Conservation (phyloP, 257 asterid species). For the Rhazya stricta region DNA sequence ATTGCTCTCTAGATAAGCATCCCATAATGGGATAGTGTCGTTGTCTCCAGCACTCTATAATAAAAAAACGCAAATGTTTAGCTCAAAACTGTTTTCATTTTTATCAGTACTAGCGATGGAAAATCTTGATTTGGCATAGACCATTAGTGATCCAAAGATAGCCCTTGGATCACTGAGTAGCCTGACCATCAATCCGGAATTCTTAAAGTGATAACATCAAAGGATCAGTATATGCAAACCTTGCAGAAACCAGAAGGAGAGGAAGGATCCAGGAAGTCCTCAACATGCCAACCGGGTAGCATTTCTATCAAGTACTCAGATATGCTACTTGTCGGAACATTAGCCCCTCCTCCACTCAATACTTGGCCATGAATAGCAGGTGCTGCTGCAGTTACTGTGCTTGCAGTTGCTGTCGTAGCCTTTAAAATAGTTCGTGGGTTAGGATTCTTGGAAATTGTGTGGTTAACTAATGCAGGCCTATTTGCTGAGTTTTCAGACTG, state of each 20-base stretch:
- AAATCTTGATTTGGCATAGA: neutral
- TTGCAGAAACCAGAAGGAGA: slow-evolving; percentile 41
- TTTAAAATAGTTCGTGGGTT: slow-evolving; percentile 17
- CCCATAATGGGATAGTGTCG: slow-evolving; percentile 54
- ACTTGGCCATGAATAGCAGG: slow-evolving; percentile 3
- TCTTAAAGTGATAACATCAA: neutral
- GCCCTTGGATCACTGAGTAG: neutral
- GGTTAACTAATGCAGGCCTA: slow-evolving; percentile 15
- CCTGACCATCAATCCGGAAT: neutral
- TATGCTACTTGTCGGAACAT: slow-evolving; percentile 46
- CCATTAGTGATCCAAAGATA: neutral
- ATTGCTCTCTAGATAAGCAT: slow-evolving; percentile 31
- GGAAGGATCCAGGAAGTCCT: slow-evolving; percentile 67
- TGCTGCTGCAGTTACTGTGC: slow-evolving; percentile 12
- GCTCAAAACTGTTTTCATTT: neutral
- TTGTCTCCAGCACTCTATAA: slow-evolving; percentile 38
- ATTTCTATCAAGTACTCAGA: slow-evolving; percentile 75
- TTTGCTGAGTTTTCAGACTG: slow-evolving; percentile 26
- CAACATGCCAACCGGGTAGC: slow-evolving; percentile 90
- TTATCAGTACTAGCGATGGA: neutral
- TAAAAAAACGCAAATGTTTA: neutral
- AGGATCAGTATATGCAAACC: slow-evolving; percentile 44
- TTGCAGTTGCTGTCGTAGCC: slow-evolving; percentile 14
- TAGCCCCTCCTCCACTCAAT: slow-evolving; percentile 21
- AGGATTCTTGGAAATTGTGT: slow-evolving; percentile 7